phyloP scores from a whole-genome alignment of 805 yeast species.

The Martiniozyma abietophila region DNA sequence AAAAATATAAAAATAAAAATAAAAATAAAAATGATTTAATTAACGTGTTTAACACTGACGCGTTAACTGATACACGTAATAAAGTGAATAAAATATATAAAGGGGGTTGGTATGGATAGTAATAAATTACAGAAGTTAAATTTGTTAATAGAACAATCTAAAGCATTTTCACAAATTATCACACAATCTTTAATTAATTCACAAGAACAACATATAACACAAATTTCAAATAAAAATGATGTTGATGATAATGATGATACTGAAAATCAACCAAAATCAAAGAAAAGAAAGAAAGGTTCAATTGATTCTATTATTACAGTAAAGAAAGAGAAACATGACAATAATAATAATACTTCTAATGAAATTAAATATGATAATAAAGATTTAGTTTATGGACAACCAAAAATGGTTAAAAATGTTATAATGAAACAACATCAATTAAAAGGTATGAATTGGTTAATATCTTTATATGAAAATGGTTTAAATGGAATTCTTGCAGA shows the following conservation, averaged over 20 bases:
- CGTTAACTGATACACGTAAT: too few relatives aligned
- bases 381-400: slow-evolving; percentile 31
- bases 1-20: too few relatives aligned
- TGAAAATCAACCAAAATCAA: background rate
- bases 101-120: slow-evolving; percentile 7
- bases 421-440: slow-evolving; percentile 73
- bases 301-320: slow-evolving; percentile 5
- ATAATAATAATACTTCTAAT: slow-evolving; percentile 13
- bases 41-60: too few relatives aligned
- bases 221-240: slow-evolving; percentile 6
- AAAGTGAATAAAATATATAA: too few relatives aligned
- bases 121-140: slow-evolving; percentile 55
- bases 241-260: background rate
- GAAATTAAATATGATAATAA: background rate
- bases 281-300: slow-evolving; percentile 4
- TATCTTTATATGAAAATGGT: slow-evolving; percentile 85
- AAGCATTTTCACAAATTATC: slow-evolving; percentile 77
- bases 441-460: slow-evolving; percentile 86
- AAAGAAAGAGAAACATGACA: slow-evolving; percentile 1
- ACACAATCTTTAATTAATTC: slow-evolving; percentile 60
- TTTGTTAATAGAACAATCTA: slow-evolving; percentile 76
- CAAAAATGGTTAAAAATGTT: slow-evolving; percentile 46
- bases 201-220: slow-evolving; percentile 7
- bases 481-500: slow-evolving; percentile 92
- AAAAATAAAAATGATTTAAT: too few relatives aligned